These are phyloP conservation scores for Xeromyces bisporus DNA, from an alignment of 495 filamentous ascomycete genomes.

Conservation along the genomic window DNA sequence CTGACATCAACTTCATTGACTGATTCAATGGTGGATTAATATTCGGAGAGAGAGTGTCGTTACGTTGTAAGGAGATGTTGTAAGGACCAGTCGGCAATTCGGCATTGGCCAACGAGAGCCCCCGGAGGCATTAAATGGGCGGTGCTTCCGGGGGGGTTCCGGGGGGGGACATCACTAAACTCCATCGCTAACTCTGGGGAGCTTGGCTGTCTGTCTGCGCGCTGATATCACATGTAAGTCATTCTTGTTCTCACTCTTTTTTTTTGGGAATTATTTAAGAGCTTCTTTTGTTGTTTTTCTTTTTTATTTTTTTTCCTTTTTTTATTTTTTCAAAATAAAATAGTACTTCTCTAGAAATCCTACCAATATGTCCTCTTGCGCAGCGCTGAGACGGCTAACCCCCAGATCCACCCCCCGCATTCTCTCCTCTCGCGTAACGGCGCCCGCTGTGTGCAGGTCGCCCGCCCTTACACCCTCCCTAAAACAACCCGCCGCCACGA, in stretches of 20 bases:
- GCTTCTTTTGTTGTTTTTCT: slow-evolving; percentile 8
- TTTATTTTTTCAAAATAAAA: slow-evolving; percentile 1
- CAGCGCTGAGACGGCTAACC: slow-evolving; percentile 31
- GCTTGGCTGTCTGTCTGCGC: too few species aligned
- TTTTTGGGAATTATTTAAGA: too few species aligned
- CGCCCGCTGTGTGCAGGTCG: slow-evolving; percentile 17
- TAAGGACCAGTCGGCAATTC: too few species aligned
- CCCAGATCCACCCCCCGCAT: slow-evolving; percentile 30
- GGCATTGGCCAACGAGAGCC: too few species aligned
- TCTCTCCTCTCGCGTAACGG: slow-evolving; percentile 23
- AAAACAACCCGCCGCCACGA: slow-evolving; percentile 3
- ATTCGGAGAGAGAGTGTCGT: too few species aligned
- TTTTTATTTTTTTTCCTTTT: slow-evolving; percentile 6
- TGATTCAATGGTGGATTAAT: too few species aligned
- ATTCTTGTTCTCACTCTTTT: slow-evolving; percentile 3
- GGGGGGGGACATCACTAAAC: too few species aligned
- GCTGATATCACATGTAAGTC: slow-evolving; percentile 4
- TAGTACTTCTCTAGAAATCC: background rate
- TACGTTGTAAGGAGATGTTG: too few species aligned
- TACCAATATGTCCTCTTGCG: slow-evolving; percentile 14
- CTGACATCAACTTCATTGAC: too few species aligned
- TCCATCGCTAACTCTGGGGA: too few species aligned
- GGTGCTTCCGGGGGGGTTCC: too few species aligned
- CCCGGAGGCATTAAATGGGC: too few species aligned
- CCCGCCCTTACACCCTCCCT: slow-evolving; percentile 9